A percentile compares a stretch with the other conserved stretches of the same genome.
Conservation (phyloP, 129 eudicot species). For the Helianthus tuberosus region DNA sequence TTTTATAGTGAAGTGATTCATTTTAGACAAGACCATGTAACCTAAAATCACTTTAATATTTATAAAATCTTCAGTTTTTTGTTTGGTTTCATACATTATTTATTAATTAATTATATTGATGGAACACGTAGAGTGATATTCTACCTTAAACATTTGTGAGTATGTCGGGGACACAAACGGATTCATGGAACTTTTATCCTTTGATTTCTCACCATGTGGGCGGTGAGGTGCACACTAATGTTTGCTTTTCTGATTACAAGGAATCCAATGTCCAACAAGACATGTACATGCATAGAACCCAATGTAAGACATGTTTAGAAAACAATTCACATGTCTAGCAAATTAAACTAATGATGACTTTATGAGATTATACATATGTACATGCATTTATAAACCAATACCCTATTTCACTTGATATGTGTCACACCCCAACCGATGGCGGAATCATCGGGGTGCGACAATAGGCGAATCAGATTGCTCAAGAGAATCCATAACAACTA, state of each 20-base stretch:
- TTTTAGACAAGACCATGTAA: no score
- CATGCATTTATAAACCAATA: no score
- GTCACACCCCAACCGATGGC: no score
- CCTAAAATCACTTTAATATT: no score
- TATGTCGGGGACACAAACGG: neutral
- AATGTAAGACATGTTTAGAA: neutral
- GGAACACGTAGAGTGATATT: conserved; percentile 5
- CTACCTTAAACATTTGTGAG: neutral
- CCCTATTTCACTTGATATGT: no score
- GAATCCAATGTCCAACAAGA: neutral
- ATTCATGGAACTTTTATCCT: neutral
- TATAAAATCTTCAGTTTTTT: neutral
- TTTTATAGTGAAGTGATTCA: no score
- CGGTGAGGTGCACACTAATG: conserved; percentile 1
- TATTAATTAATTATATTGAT: neutral
- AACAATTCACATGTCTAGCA: neutral
- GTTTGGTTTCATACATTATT: neutral
- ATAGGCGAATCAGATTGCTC: no score
- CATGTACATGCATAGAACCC: neutral
- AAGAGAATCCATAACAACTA: no score
- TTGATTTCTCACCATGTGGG: neutral
- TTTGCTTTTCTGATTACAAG: conserved; percentile 13
- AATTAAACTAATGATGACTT: neutral
- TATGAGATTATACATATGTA: no score
- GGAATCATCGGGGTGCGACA: no score